Evolutionary conservation across 331 rosid species (phyloP).

Genomic region (Rhamnella rubrinervis): DNA sequence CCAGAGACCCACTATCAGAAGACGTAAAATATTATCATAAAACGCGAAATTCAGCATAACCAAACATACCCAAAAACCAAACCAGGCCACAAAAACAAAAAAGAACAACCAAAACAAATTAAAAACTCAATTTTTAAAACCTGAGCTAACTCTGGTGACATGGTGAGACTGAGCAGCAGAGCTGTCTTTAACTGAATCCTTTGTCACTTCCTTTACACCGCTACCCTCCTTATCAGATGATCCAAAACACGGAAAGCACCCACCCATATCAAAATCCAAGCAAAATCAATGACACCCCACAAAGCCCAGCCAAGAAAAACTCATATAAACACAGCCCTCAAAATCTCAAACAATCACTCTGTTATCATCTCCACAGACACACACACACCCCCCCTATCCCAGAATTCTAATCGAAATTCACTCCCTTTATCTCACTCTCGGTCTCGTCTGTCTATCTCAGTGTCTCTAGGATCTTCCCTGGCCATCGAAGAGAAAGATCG

Average conservation of each 20-base stretch:
- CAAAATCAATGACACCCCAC: conserved; percentile 46
- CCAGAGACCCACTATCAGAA: conserved; percentile 27
- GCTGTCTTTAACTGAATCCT: conserved; percentile 74
- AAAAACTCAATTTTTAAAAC: conserved; percentile 24
- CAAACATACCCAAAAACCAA: conserved; percentile 28
- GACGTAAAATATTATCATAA: conserved; percentile 9
- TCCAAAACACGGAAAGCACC: conserved; percentile 98
- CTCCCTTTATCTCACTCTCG: conserved; percentile 10
- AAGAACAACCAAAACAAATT: conserved; percentile 5
- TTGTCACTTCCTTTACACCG: conserved; percentile 62
- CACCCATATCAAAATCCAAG: conserved; percentile 81
- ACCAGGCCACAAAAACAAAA: conserved; percentile 24
- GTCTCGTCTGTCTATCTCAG: conserved; percentile 1
- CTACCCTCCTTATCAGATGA: conserved; percentile 74
- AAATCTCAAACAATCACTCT: conserved; percentile 23
- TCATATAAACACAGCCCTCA: conserved; percentile 24
- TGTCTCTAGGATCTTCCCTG: conserved; percentile 45
- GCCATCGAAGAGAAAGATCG: conserved; percentile 62
- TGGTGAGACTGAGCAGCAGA: conserved; percentile 72
- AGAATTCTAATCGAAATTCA: conserved; percentile 39
- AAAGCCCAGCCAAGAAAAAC: conserved; percentile 33
- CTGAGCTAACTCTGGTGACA: conserved; percentile 65
- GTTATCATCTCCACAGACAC: conserved; percentile 22
- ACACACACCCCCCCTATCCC: conserved; percentile 27
- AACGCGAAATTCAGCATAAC: conserved; percentile 37